A percentile compares a stretch with the other conserved stretches of the same genome.
These are phyloP conservation scores for Selenicereus undatus DNA, from an alignment of 148 eudicot genomes.

Conservation along the genomic window DNA sequence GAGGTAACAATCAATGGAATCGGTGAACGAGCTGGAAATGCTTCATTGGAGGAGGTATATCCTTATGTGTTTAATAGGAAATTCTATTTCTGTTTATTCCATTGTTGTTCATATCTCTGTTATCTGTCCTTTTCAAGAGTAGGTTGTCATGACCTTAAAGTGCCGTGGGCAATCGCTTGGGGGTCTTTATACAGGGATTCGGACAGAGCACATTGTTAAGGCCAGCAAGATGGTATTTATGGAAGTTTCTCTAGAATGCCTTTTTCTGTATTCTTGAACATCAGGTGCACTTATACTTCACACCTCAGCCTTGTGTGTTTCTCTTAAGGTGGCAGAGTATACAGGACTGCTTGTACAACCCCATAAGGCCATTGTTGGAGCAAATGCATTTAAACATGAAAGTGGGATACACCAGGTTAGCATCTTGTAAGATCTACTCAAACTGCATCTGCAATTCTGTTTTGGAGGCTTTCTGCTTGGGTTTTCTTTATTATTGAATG, in stretches of 20 bases:
- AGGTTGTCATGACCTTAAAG: conserved; percentile 64
- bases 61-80: background rate
- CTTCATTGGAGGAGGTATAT: conserved; percentile 92
- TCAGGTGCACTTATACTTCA: background rate
- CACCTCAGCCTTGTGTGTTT: background rate
- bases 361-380: conserved; percentile 63
- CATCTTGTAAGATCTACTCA: background rate
- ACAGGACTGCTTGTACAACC: conserved; percentile 44
- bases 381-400: conserved; percentile 61
- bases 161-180: conserved; percentile 45
- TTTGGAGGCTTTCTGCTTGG: no score
- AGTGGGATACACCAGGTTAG: conserved; percentile 50
- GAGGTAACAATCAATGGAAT: conserved; percentile 96
- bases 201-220: conserved; percentile 38
- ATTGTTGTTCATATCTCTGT: background rate
- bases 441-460: background rate
- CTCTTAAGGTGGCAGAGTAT: conserved; percentile 43
- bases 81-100: background rate
- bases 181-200: conserved; percentile 42
- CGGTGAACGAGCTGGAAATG: conserved; percentile 98
- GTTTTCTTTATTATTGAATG: no score
- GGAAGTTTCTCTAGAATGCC: background rate
- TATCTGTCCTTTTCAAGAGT: conserved; percentile 7
- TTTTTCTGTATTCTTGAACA: background rate
- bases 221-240: conserved; percentile 47